phyloP scores from a whole-genome alignment of 1,284 basidiomycete genomes.

The Ceratobasidium sp. region DNA sequence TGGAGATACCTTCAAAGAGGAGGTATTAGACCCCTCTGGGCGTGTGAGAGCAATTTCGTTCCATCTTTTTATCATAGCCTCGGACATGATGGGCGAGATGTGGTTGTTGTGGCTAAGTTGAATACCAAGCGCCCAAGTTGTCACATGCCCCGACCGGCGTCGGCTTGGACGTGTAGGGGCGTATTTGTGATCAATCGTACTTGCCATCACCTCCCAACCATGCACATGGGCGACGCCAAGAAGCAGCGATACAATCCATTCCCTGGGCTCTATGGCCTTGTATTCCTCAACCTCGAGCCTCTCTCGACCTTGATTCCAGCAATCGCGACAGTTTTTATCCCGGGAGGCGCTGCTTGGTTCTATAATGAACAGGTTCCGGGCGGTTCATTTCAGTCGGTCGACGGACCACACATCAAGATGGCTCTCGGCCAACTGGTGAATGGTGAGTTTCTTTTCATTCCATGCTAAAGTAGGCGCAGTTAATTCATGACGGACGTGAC shows the following conservation, averaged over 20 bases:
- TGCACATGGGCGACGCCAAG: slow-evolving; percentile 27
- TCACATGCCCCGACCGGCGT: slow-evolving; percentile 10
- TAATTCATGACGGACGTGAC: no score
- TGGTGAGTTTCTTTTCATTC: slow-evolving; percentile 60
- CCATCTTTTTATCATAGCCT: slow-evolving; percentile 73
- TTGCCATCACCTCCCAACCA: background rate
- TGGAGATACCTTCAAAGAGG: slow-evolving; percentile 74
- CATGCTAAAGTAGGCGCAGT: background rate
- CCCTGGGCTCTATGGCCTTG: slow-evolving; percentile 39
- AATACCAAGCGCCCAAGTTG: slow-evolving; percentile 11
- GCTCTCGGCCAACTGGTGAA: slow-evolving; percentile 79
- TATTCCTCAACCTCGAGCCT: slow-evolving; percentile 36
- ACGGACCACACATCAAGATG: slow-evolving; percentile 70
- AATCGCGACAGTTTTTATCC: slow-evolving; percentile 51
- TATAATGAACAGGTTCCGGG: slow-evolving; percentile 74
- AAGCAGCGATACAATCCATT: slow-evolving; percentile 27
- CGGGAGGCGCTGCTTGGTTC: slow-evolving; percentile 76
- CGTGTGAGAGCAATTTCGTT: slow-evolving; percentile 71
- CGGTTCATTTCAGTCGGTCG: slow-evolving; percentile 54
- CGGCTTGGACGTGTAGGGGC: slow-evolving; percentile 19
- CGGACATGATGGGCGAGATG: slow-evolving; percentile 64
- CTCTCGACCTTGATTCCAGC: slow-evolving; percentile 43
- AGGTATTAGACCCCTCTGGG: slow-evolving; percentile 53
- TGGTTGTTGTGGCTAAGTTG: slow-evolving; percentile 41
- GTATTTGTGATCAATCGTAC: slow-evolving; percentile 24